A percentile compares a stretch with the other conserved stretches of the same genome.
phyloP scores from a whole-genome alignment of 2,329 filamentous ascomycete genomes.

The Apiospora hydei region DNA sequence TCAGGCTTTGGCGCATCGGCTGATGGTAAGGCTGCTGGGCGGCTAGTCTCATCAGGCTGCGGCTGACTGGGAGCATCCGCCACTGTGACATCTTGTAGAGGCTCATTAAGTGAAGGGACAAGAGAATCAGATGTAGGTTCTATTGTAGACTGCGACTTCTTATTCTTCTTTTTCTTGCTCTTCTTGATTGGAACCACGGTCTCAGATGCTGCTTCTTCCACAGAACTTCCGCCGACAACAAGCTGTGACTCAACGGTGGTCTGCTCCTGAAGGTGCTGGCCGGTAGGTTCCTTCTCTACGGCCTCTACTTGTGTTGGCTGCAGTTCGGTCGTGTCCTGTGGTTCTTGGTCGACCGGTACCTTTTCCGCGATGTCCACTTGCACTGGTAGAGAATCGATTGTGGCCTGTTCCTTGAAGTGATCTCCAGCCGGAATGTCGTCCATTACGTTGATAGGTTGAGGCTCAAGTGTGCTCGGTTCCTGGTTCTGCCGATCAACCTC shows the following conservation, averaged over 20 bases:
- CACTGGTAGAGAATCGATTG: not conserved
- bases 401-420: not conserved
- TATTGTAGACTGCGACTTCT: conserved; percentile 34
- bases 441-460: not conserved
- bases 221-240: not conserved
- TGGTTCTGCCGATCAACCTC: not conserved
- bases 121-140: conserved; percentile 28
- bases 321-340: not conserved
- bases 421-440: not conserved
- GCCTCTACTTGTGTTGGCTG: not conserved
- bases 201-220: not conserved
- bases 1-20: conserved; percentile 1
- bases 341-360: not conserved
- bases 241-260: not conserved
- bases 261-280: conserved; percentile 8
- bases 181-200: conserved; percentile 36
- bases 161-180: conserved; percentile 45
- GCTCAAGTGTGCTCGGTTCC: conserved; percentile 1
- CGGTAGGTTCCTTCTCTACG: not conserved
- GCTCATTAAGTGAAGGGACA: not conserved
- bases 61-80: conserved; percentile 4
- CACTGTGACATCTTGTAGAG: not conserved
- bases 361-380: not conserved
- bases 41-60: conserved; percentile 24
- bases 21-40: not conserved